Base-by-base conservation (phyloP, 2,329 filamentous ascomycete species). In the Apiospora hydei region DNA sequence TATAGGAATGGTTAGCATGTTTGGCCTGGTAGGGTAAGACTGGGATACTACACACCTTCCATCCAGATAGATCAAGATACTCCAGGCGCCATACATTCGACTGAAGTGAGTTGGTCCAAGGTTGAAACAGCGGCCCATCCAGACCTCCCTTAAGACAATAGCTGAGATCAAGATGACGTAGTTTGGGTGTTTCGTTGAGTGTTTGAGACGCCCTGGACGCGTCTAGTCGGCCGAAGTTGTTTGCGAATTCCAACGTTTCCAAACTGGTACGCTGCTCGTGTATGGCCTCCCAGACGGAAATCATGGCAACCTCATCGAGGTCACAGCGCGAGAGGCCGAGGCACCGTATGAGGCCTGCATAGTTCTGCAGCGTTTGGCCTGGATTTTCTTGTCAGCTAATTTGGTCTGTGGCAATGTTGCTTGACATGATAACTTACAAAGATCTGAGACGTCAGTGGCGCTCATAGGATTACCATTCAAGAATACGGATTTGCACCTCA, bases 21-120 rank as follows among this genome's bases (percentile, higher is more conserved):
- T 1, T 67, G 51, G 26, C 5, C 16, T 21, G 5, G 8, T 34
- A 10, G 1, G 7, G 1, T 34, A 38, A 14, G 16, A 8, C 26
- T 18, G 6, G 13, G n/a, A 43, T 34, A 53, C 13, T 68, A 30
- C 82, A 74, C 78, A 88, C 86, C 81, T 85, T 85, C 78, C 87
- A 89, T 6, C 85, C 84, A 3, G 88, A 89, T 41, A 90, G 79
- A 73, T 90, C 84, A 21, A 90, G 79, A 72, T 88, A 86, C 76
- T 88, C 85, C 34, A 90, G 80, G n/a, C 81, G 80, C 82, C 85
- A 87, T 13, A 76, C 73, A 66, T 77, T 74, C 24, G 72, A 73
- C 13, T 24, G 80, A 76, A 53, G 81, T 75, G 64, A 88, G 78
- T 10, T 82, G 78, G 69, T 84, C 82, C 72, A 85, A 78, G 70